Evolutionary conservation across 129 eudicot species (phyloP).

Genomic region (Escallonia herrerae): DNA sequence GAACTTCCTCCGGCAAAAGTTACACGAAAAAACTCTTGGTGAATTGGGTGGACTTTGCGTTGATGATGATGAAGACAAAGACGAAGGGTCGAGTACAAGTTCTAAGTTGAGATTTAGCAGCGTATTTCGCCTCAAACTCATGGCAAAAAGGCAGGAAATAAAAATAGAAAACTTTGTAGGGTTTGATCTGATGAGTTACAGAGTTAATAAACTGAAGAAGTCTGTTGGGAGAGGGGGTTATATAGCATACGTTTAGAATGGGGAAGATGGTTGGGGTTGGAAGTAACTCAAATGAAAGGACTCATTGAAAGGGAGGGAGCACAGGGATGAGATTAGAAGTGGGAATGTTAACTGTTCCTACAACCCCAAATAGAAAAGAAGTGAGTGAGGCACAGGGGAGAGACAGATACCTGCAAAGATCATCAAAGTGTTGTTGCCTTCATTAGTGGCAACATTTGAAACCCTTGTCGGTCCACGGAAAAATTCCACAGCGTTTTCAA

Average conservation of each 20-base stretch:
- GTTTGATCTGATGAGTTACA: not conserved
- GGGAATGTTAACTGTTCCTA: constrained; percentile 14
- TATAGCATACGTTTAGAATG: not conserved
- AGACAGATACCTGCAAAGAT: constrained; percentile 27
- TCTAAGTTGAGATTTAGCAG: constrained; percentile 33
- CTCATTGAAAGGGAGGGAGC: constrained; percentile 1
- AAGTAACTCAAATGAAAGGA: not conserved
- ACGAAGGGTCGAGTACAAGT: constrained; percentile 32
- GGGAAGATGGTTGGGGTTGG: not conserved
- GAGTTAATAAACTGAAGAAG: not conserved
- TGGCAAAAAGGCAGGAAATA: constrained; percentile 3
- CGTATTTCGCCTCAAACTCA: constrained; percentile 35
- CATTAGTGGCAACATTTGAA: constrained; percentile 43
- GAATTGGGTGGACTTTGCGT: constrained; percentile 23
- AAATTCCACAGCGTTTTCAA: not conserved
- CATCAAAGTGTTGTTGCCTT: constrained; percentile 60
- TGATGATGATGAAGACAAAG: constrained; percentile 34
- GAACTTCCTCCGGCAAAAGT: constrained; percentile 72
- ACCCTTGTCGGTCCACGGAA: constrained; percentile 49
- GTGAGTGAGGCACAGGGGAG: constrained; percentile 4
- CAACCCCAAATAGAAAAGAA: constrained; percentile 5
- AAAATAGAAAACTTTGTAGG: not conserved
- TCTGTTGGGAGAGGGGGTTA: not conserved
- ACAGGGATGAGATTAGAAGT: constrained; percentile 27
- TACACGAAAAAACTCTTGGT: constrained; percentile 64